phyloP scores from a whole-genome alignment of 164 flowering plant genomes.

The Magnolia sinica region DNA sequence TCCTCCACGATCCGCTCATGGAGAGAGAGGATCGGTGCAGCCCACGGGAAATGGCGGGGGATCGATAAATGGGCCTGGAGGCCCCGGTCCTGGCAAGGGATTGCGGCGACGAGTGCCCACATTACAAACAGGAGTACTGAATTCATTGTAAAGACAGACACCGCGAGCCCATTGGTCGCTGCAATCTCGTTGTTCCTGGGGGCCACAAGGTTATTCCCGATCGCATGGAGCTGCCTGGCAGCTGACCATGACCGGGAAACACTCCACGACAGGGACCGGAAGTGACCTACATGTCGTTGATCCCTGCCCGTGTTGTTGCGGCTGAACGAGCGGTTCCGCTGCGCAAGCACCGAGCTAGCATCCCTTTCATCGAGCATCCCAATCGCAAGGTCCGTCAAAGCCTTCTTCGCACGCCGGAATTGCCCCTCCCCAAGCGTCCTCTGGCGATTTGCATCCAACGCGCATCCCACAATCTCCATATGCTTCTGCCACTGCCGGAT shows the following conservation, averaged over 20 bases:
- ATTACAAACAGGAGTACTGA: conserved; percentile 62
- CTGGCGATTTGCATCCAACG: conserved; percentile 40
- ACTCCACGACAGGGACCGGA: conserved; percentile 86
- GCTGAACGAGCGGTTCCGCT: conserved; percentile 80
- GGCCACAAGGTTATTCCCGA: conserved; percentile 53
- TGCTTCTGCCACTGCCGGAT: conserved; percentile 78
- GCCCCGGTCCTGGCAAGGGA: conserved; percentile 95
- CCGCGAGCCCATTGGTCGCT: conserved; percentile 60
- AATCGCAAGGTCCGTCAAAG: conserved; percentile 66
- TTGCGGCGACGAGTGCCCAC: conserved; percentile 95
- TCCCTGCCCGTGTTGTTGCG: conserved; percentile 33
- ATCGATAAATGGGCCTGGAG: conserved; percentile 65
- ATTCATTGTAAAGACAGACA: conserved; percentile 69
- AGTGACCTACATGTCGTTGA: conserved; percentile 41
- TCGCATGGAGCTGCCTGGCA: conserved; percentile 82
- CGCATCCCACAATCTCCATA: conserved; percentile 66
- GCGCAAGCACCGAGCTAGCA: conserved; percentile 33
- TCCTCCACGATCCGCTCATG: conserved; percentile 83
- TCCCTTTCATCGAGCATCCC: conserved; percentile 87
- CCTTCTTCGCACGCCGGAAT: conserved; percentile 80
- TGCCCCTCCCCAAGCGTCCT: conserved; percentile 73
- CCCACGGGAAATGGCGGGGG: conserved; percentile 71
- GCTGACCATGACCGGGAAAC: conserved; percentile 77
- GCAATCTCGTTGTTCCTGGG: conserved; percentile 59
- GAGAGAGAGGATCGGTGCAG: conserved; percentile 44